Percentiles rank a stretch among this genome's conserved stretches.
These are phyloP conservation scores for Davidsoniella eucalypti DNA, from an alignment of 2,329 filamentous ascomycete species.

Conservation along the genomic window DNA sequence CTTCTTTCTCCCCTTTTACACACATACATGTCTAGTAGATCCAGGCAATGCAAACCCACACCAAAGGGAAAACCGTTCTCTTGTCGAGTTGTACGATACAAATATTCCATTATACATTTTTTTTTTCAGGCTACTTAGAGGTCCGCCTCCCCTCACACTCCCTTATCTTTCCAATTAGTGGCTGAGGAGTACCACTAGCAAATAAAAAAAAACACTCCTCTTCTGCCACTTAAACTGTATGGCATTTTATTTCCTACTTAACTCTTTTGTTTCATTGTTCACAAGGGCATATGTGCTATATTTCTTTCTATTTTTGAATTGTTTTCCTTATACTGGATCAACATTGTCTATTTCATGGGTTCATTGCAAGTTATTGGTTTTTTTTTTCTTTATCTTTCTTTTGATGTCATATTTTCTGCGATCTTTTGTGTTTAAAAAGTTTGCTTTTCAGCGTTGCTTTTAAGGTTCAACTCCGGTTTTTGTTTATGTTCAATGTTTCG, in stretches of 20 bases:
- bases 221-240: background rate
- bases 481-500: background rate
- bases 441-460: slow-evolving; percentile 11
- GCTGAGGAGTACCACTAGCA: too few relatives aligned
- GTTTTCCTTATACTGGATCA: slow-evolving; percentile 1
- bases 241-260: background rate
- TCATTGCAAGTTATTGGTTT: slow-evolving; percentile 3
- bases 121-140: too few relatives aligned
- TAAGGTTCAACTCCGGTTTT: slow-evolving; percentile 3
- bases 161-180: too few relatives aligned
- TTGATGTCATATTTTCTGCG: slow-evolving; percentile 1
- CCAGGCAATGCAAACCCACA: too few relatives aligned
- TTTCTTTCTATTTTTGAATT: slow-evolving; percentile 4
- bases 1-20: background rate
- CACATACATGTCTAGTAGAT: too few relatives aligned
- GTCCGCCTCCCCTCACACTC: too few relatives aligned
- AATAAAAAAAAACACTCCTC: background rate
- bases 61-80: too few relatives aligned
- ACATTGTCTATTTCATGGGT: background rate
- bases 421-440: slow-evolving; percentile 11
- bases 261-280: background rate
- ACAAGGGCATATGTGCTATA: background rate
- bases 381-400: slow-evolving; percentile 3
- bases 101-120: too few relatives aligned
- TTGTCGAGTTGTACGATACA: too few relatives aligned